Conservation (phyloP, 1,284 basidiomycete species). For the Heterobasidion parviporum region DNA sequence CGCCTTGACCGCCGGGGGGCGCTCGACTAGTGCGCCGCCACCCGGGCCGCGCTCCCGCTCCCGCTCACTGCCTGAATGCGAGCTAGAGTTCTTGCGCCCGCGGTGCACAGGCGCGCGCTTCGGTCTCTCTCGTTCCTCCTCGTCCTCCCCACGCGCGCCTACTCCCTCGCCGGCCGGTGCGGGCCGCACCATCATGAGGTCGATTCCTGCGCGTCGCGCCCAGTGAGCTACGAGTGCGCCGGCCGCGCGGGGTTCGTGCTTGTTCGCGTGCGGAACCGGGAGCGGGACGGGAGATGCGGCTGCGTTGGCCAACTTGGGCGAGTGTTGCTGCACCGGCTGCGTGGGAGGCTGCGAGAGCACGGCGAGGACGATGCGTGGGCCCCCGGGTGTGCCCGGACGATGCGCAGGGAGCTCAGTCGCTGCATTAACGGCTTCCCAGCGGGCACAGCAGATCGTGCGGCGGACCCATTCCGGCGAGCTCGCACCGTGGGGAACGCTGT, state of each 20-base stretch:
- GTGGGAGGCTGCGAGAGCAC: conserved; percentile 27
- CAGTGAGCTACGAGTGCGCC: conserved; percentile 57
- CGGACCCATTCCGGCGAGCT: conserved; percentile 72
- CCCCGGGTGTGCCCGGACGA: background rate
- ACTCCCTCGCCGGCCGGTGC: conserved; percentile 6
- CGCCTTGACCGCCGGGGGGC: conserved; percentile 61
- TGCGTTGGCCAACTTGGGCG: conserved; percentile 22
- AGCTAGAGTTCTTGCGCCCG: conserved; percentile 19
- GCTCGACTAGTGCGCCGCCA: conserved; percentile 45
- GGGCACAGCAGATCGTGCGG: conserved; percentile 70
- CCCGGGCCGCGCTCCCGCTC: conserved; percentile 5
- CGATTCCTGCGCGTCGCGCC: conserved; percentile 55
- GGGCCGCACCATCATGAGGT: conserved; percentile 45
- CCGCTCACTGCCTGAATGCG: conserved; percentile 6
- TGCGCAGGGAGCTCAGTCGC: conserved; percentile 7
- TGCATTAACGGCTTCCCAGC: conserved; percentile 52
- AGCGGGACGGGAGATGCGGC: conserved; percentile 50
- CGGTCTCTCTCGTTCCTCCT: conserved; percentile 21
- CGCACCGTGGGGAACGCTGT: conserved; percentile 17
- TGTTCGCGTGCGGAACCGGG: conserved; percentile 51
- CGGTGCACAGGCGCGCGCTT: conserved; percentile 19
- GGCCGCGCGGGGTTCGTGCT: conserved; percentile 54
- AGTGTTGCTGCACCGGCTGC: conserved; percentile 23
- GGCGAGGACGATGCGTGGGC: conserved; percentile 43
- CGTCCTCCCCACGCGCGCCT: conserved; percentile 10